Evolutionary conservation across 257 asterid species (phyloP), one percentile per base, ranked within the genome.

Genomic region (Ilex aquifolium): DNA sequence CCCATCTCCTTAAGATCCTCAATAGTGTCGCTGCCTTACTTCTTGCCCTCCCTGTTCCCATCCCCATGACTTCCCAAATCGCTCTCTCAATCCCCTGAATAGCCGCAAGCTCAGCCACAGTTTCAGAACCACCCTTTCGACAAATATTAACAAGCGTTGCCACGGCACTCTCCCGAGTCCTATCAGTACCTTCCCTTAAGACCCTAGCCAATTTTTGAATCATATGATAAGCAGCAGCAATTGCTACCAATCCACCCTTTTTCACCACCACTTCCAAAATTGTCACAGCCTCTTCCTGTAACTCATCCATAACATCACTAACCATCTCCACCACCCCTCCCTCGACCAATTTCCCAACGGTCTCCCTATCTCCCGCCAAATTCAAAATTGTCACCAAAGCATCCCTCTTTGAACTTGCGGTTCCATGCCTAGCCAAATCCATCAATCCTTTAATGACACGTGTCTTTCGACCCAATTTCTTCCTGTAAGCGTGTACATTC

Each of bases 1-100:
- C 96, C 97, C 97, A 90, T 80, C 97, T 83, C 80, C 95, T 81
- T 39, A 90, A 70, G 42, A 87, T 75, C 81, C 95, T 79, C 77
- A 90, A 68, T 87, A 90, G 65, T 6, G 87, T 72, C 15, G 88
- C 88, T 31, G 96, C 95, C 77, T 90, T 90, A 72, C 95, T 72
- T 70, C 88, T 73, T 1, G 72, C 90, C 64, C 97, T 76, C 42
- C 82, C 92, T 13, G 95, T 85, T 13, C 95, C 97, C 75, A 57
- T 78, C 42, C 95, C 95, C 88, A 90, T 83, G 51, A 82, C 69
- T 50, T 90, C 97, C 97, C 97, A 87, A 17, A 87, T 77, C 53
- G 82, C 82, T 31, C 95, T 74, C 77, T 90, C 95, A 32, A 87
- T 82, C 16, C 95, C 95, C 0, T 71, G 55, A 15, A 82, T 65